Percentiles rank a stretch among this genome's conserved stretches.
Evolutionary conservation across 2,329 filamentous ascomycete species (phyloP).

Genomic region (Fusarium sp.): DNA sequence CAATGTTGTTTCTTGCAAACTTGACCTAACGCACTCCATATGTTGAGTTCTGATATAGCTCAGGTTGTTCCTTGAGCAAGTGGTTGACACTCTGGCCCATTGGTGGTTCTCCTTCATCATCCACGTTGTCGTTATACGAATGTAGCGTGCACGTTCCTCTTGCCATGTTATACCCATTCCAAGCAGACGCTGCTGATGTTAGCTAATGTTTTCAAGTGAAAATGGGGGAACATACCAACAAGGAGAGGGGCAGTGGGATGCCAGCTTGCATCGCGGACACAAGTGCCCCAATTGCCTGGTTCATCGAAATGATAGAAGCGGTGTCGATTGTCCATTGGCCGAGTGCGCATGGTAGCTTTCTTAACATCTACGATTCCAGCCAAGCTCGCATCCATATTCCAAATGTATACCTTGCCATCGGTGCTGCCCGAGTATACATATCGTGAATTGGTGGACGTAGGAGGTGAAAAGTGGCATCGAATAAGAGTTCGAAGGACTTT

Average conservation of each 20-base stretch:
- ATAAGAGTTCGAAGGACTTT: constrained; percentile 90
- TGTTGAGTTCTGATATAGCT: constrained; percentile 37
- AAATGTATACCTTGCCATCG: constrained; percentile 90
- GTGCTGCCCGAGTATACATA: constrained; percentile 95
- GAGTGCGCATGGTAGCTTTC: constrained; percentile 71
- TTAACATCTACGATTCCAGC: constrained; percentile 83
- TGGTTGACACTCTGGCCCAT: constrained; percentile 68
- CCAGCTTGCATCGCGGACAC: constrained; percentile 90
- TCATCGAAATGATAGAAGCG: constrained; percentile 68
- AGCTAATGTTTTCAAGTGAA: constrained; percentile 1
- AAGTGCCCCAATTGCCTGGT: constrained; percentile 73
- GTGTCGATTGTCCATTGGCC: constrained; percentile 64
- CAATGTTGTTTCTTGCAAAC: constrained; percentile 29
- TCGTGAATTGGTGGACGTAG: constrained; percentile 83
- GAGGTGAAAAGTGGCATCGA: constrained; percentile 93
- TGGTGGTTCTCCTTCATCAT: constrained; percentile 71
- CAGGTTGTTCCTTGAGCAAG: constrained; percentile 58
- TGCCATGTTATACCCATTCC: constrained; percentile 80
- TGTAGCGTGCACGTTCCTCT: constrained; percentile 82
- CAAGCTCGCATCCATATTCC: constrained; percentile 90
- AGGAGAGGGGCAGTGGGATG: constrained; percentile 86
- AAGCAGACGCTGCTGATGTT: constrained; percentile 72
- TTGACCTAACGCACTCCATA: constrained; percentile 24
- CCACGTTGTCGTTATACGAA: constrained; percentile 74
- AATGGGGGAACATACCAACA: constrained; percentile 60